Evolutionary conservation across 495 filamentous ascomycete species (phyloP).

Genomic region (Talaromyces stipitatus): DNA sequence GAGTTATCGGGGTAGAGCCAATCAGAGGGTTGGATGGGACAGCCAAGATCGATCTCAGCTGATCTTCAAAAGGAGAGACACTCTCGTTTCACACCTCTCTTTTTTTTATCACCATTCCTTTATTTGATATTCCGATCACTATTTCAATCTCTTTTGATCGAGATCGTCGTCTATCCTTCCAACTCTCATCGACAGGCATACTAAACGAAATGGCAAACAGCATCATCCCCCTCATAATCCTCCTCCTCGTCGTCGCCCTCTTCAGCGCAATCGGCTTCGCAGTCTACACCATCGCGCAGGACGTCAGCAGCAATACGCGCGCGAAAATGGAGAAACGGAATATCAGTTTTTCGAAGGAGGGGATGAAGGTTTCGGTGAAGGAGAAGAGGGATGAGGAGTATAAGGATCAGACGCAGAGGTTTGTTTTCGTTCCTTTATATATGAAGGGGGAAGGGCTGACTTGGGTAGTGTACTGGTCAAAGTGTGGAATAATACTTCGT

Average conservation of each 20-base stretch:
- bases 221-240: slow-evolving; percentile 66
- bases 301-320: slow-evolving; percentile 60
- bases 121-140: background rate
- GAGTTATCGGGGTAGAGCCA: too few relatives aligned
- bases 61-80: background rate
- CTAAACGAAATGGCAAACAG: slow-evolving; percentile 32
- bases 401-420: slow-evolving; percentile 75
- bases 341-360: slow-evolving; percentile 73
- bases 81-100: background rate
- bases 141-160: too few relatives aligned
- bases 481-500: slow-evolving; percentile 63
- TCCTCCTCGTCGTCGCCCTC: slow-evolving; percentile 54
- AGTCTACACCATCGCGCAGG: slow-evolving; percentile 60
- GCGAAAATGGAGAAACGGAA: slow-evolving; percentile 78
- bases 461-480: slow-evolving; percentile 54
- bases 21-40: too few relatives aligned
- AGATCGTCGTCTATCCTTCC: too few relatives aligned
- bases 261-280: slow-evolving; percentile 63
- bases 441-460: background rate
- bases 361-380: slow-evolving; percentile 73
- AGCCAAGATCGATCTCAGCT: too few relatives aligned
- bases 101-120: too few relatives aligned
- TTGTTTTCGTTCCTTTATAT: slow-evolving; percentile 7
- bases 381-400: slow-evolving; percentile 69
- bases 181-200: background rate